Evolutionary conservation across 768 basidiomycete species (phyloP).

Genomic region (Phaffia tasmanica): DNA sequence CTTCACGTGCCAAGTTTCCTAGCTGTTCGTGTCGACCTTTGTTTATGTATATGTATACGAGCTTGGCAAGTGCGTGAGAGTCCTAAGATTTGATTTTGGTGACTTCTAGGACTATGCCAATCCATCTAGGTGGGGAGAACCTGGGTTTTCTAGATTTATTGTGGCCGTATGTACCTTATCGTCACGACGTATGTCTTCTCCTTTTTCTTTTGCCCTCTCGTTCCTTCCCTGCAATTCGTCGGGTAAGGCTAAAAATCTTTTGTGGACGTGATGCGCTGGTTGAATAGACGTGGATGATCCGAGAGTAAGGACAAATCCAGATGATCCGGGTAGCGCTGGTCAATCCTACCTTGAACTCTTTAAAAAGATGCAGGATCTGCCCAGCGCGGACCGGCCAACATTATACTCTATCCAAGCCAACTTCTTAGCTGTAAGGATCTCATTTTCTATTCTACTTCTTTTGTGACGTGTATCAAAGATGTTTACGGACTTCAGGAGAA

Average conservation of each 20-base stretch:
- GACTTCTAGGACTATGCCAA: slow-evolving; percentile 70
- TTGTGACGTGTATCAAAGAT: background rate
- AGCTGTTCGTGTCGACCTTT: slow-evolving; percentile 41
- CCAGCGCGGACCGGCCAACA: slow-evolving; percentile 76
- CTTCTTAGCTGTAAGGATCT: slow-evolving; percentile 53
- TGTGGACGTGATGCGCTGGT: background rate
- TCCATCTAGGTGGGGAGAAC: slow-evolving; percentile 88
- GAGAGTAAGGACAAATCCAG: slow-evolving; percentile 68
- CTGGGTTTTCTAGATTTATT: slow-evolving; percentile 86
- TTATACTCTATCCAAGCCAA: slow-evolving; percentile 85
- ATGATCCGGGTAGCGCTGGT: slow-evolving; percentile 75
- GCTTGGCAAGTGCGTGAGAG: background rate
- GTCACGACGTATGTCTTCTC: slow-evolving; percentile 47
- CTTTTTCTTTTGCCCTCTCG: background rate
- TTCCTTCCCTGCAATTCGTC: background rate
- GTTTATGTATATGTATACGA: too few species aligned
- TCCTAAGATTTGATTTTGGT: slow-evolving; percentile 7
- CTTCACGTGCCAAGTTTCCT: slow-evolving; percentile 83
- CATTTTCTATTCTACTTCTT: background rate
- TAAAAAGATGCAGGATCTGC: slow-evolving; percentile 71
- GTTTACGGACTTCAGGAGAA: background rate
- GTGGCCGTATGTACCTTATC: slow-evolving; percentile 86
- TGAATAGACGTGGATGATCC: slow-evolving; percentile 65
- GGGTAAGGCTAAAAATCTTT: background rate
- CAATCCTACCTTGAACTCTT: slow-evolving; percentile 87